Base-by-base conservation (phyloP, 148 eudicot species). In the Silene uniflora region DNA sequence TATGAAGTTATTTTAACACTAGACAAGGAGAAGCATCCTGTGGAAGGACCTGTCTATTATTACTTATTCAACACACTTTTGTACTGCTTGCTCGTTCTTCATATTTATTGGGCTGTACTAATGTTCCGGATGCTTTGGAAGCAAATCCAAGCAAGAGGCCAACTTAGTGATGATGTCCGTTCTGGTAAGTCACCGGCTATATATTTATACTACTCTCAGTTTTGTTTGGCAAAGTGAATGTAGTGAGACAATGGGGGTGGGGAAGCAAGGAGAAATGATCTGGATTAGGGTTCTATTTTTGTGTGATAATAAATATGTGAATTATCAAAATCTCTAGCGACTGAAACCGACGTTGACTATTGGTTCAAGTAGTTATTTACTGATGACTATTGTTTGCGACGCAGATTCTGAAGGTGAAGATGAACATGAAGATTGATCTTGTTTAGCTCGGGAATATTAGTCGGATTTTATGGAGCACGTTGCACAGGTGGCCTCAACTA, bases 81-180 rank as follows among this genome's bases (percentile, higher is more conserved):
- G 46, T 89, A 72, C 80, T 82, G 86, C 76, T 80, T 94, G 82
- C 97, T 94, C 56, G 92, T 94, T 73, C 92, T 94, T 78, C 91
- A 94, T 81, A 84, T 94, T 61, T 94, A 94, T 78, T 94, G 98
- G 98, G 90, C 97, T 93, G 92, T 90, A 81, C 79, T 94, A 69
- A 94, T 94, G 83, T 92, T 84, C 59, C 90, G 97, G 70, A 92
- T 94, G 98, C 93, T 94, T 46, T 96, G 87, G 69, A 90, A 85
- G 84, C 98, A 94, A 90, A 85, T 94, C 82, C 86, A 94, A 90
- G 85, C 86, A 35, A 86, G 90, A 85, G 98, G 98, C 79, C 85
- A 84, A 77, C 73, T 94, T 71, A 90, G 96, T 81, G 98, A 94
- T 52, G 98, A 94, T 79, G 93, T 94, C 83, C 91, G 98, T 72